Evolutionary conservation across 2,329 filamentous ascomycete genomes (phyloP).

Genomic region (Tympanopsis confertula): DNA sequence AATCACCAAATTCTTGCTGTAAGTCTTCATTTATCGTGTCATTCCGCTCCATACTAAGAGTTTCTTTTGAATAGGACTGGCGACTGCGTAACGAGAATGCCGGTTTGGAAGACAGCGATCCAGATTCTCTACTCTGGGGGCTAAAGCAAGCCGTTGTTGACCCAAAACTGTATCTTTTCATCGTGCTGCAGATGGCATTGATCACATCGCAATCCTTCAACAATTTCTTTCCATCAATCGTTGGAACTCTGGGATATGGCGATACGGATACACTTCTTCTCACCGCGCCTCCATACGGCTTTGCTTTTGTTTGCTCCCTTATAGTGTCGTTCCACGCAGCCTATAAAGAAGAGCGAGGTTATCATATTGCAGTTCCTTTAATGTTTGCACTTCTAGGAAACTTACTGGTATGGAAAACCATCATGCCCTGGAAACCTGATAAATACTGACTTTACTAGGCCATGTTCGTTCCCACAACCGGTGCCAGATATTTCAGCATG

Average conservation of each 20-base stretch:
- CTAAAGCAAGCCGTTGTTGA: slow-evolving; percentile 8
- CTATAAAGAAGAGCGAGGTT: slow-evolving; percentile 9
- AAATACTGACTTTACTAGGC: slow-evolving; percentile 2
- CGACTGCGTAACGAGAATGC: slow-evolving; percentile 12
- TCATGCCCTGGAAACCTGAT: no score
- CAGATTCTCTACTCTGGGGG: slow-evolving; percentile 9
- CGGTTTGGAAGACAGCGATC: slow-evolving; percentile 11
- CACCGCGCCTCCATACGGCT: slow-evolving; percentile 54
- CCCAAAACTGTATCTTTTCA: slow-evolving; percentile 12
- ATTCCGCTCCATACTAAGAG: slow-evolving; percentile 7
- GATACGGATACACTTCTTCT: slow-evolving; percentile 48
- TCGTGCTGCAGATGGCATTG: slow-evolving; percentile 11
- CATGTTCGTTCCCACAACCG: slow-evolving; percentile 8
- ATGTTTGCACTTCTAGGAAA: slow-evolving; percentile 7
- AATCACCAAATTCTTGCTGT: slow-evolving; percentile 13
- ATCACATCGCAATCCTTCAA: slow-evolving; percentile 27
- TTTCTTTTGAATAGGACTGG: slow-evolving; percentile 13
- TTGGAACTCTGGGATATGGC: slow-evolving; percentile 53
- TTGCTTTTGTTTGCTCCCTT: slow-evolving; percentile 49
- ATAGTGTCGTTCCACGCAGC: slow-evolving; percentile 14
- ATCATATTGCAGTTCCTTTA: slow-evolving; percentile 10
- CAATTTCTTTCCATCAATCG: slow-evolving; percentile 63
- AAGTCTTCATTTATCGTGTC: slow-evolving; percentile 6
- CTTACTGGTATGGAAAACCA: slow-evolving; percentile 4
- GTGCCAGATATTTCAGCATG: slow-evolving; percentile 29